These are phyloP conservation scores for Schizonepeta tenuifolia DNA, from an alignment of 257 asterid species.

Conservation along the genomic window DNA sequence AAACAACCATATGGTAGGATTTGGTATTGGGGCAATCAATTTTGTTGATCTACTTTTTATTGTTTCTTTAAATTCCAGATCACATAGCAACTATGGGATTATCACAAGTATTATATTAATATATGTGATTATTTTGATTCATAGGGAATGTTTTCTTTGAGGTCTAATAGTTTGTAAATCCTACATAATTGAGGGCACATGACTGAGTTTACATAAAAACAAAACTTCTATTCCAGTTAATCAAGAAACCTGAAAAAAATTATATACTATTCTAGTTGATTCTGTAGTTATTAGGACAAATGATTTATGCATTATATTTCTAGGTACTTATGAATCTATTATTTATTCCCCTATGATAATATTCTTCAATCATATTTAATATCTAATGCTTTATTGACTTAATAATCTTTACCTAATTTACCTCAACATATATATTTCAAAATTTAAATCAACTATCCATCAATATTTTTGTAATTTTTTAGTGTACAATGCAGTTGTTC, in stretches of 20 bases:
- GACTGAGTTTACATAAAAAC: constrained; percentile 19
- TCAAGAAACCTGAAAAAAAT: constrained; percentile 7
- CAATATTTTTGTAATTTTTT: not conserved
- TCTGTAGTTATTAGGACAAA: not conserved
- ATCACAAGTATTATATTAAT: constrained; percentile 20
- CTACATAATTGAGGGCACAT: constrained; percentile 26
- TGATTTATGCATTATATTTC: not conserved
- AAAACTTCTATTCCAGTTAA: constrained; percentile 1
- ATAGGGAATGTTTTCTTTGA: constrained; percentile 26
- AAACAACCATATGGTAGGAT: constrained; percentile 4
- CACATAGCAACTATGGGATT: constrained; percentile 36
- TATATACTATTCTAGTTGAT: not conserved
- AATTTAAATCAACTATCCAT: not conserved
- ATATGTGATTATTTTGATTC: constrained; percentile 18
- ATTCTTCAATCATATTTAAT: not conserved
- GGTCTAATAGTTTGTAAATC: constrained; percentile 9
- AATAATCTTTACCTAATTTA: not conserved
- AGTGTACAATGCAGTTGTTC: no score
- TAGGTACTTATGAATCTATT: not conserved
- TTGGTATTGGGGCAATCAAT: constrained; percentile 30
- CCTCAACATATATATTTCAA: not conserved
- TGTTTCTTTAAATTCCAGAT: constrained; percentile 31
- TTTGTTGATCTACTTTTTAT: constrained; percentile 31
- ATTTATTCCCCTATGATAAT: not conserved
- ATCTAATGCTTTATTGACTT: not conserved